These are phyloP conservation scores for Rosa lucieae DNA, from an alignment of 306 rosid genomes.

Conservation along the genomic window DNA sequence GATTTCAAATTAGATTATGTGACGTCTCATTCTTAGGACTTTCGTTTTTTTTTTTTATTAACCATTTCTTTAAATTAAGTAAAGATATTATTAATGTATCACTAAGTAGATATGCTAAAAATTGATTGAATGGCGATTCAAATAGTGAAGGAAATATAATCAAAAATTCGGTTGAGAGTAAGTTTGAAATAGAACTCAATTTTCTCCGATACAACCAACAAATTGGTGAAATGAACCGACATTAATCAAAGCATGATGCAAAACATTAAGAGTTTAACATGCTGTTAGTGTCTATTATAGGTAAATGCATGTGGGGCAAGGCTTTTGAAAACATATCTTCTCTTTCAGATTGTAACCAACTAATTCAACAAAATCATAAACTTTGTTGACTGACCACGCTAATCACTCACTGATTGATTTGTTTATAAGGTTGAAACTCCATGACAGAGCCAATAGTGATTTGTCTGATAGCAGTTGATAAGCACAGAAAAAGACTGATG, in stretches of 20 bases:
- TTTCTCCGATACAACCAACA: too few species aligned
- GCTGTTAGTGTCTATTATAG: background rate
- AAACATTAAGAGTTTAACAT: background rate
- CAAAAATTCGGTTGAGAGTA: too few species aligned
- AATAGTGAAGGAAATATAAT: too few species aligned
- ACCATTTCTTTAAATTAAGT: too few species aligned
- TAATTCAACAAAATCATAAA: background rate
- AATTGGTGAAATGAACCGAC: background rate
- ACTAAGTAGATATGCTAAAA: too few species aligned
- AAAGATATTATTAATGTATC: too few species aligned
- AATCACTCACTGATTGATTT: constrained; percentile 12
- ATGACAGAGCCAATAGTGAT: background rate
- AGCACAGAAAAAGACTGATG: background rate
- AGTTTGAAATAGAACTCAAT: too few species aligned
- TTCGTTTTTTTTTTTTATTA: too few species aligned
- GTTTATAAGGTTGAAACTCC: background rate
- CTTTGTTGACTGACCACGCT: constrained; percentile 22
- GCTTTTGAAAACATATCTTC: background rate
- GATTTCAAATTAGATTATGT: background rate
- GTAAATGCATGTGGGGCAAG: background rate
- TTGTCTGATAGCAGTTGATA: background rate
- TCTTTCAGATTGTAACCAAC: background rate
- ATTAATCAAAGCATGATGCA: background rate
- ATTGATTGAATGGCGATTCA: background rate
- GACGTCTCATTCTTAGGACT: too few species aligned